These are phyloP conservation scores for Neurospora pannonica DNA, from an alignment of 495 filamentous ascomycete species.

Conservation along the genomic window DNA sequence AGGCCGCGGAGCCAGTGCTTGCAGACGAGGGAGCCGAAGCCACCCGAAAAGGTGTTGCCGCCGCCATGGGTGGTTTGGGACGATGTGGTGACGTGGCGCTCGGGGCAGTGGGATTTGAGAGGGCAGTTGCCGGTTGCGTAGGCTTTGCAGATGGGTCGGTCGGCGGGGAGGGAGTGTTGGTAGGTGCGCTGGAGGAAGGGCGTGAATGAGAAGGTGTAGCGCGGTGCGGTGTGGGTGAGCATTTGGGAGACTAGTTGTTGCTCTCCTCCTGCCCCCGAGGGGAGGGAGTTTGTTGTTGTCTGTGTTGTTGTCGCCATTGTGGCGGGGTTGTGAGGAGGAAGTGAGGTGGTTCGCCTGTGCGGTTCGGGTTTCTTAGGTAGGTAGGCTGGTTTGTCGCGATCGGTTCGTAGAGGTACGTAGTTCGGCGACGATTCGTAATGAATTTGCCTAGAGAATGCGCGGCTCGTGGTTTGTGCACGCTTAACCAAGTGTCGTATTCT, in stretches of 20 bases:
- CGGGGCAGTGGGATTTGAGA: slow-evolving; percentile 62
- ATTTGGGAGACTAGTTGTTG: slow-evolving; percentile 31
- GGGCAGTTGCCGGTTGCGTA: slow-evolving; percentile 67
- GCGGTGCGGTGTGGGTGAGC: slow-evolving; percentile 43
- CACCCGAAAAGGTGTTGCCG: slow-evolving; percentile 15
- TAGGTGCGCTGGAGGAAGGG: slow-evolving; percentile 66
- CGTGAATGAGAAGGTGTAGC: slow-evolving; percentile 62
- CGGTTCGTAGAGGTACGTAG: neutral
- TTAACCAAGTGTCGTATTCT: neutral
- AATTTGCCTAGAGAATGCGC: neutral
- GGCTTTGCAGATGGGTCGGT: slow-evolving; percentile 73
- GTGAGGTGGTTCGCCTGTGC: neutral
- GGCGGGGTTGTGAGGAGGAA: neutral
- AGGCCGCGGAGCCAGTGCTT: slow-evolving; percentile 97
- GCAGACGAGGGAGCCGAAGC: slow-evolving; percentile 71
- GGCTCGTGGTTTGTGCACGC: neutral
- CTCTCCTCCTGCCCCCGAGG: slow-evolving; percentile 4
- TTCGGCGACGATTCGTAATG: neutral
- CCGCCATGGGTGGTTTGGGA: slow-evolving; percentile 5
- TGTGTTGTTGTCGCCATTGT: slow-evolving; percentile 1
- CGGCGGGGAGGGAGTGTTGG: slow-evolving; percentile 62
- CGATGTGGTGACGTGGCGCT: slow-evolving; percentile 30
- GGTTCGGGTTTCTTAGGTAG: neutral
- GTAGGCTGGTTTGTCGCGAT: neutral
- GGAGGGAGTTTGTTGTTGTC: neutral